Conservation (phyloP, 2,329 filamentous ascomycete genomes). For the Arthroderma sp. region DNA sequence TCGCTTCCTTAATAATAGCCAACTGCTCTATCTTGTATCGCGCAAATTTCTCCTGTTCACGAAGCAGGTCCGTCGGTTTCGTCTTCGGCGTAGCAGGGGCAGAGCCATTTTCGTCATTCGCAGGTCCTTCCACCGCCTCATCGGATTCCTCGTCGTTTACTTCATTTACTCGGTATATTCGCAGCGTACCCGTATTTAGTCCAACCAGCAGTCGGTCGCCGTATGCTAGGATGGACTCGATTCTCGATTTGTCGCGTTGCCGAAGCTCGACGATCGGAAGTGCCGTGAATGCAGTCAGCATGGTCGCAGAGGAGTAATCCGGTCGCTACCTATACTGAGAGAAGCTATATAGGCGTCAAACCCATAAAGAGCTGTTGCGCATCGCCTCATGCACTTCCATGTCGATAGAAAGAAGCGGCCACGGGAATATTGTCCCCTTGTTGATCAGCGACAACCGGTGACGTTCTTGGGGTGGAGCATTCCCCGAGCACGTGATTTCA, state of each 20-base stretch:
- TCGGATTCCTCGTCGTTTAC: constrained; percentile 27
- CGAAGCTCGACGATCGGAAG: constrained; percentile 94
- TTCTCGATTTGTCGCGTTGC: constrained; percentile 88
- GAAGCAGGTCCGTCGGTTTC: constrained; percentile 67
- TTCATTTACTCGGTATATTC: constrained; percentile 85
- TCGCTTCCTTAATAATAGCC: constrained; percentile 89
- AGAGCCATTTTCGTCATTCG: constrained; percentile 7
- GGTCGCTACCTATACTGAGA: background rate
- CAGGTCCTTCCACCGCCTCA: constrained; percentile 17
- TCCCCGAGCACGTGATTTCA: too few species aligned
- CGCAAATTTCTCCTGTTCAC: constrained; percentile 90
- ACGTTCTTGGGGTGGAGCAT: too few species aligned
- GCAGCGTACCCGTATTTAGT: constrained; percentile 74
- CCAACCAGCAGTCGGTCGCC: constrained; percentile 87
- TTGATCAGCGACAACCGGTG: too few species aligned
- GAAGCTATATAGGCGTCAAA: background rate
- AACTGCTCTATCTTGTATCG: constrained; percentile 82
- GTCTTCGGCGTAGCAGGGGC: constrained; percentile 14
- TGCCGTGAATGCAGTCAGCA: constrained; percentile 97
- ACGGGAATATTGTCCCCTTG: too few species aligned
- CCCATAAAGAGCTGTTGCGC: background rate
- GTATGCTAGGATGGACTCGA: constrained; percentile 88
- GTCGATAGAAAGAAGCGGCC: too few species aligned
- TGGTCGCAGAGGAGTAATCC: constrained; percentile 25
- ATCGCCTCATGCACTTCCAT: too few species aligned